Percentiles rank a stretch among this genome's conserved stretches.
These are phyloP conservation scores for Chlorella sp. DNA, from an alignment of 139 green algal species.

Conservation along the genomic window DNA sequence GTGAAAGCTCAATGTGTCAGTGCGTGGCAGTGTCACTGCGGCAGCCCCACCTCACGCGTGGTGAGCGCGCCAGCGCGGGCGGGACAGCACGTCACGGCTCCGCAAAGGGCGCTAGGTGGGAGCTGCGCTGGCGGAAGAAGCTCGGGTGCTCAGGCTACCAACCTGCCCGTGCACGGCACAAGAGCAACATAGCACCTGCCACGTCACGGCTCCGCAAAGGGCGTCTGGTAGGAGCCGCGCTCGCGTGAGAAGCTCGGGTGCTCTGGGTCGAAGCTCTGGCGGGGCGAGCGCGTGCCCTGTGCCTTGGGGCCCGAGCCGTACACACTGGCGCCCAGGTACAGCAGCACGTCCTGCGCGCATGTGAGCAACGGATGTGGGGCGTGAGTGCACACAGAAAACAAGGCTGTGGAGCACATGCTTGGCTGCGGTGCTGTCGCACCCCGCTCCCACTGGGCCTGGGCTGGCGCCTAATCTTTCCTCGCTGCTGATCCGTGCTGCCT, in stretches of 20 bases:
- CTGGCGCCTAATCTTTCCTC: too few species aligned
- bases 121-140: constrained; percentile 18
- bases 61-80: background rate
- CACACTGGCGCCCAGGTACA: constrained; percentile 84
- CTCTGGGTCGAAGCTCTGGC: constrained; percentile 77
- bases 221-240: constrained; percentile 32
- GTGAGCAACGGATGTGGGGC: too few species aligned
- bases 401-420: too few species aligned
- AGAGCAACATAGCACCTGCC: background rate
- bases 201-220: constrained; percentile 24
- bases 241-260: constrained; percentile 12
- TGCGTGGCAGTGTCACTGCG: background rate
- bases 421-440: too few species aligned
- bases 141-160: constrained; percentile 43
- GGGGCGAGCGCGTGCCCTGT: constrained; percentile 62
- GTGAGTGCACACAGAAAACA: too few species aligned
- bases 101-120: constrained; percentile 24
- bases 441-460: background rate
- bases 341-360: constrained; percentile 45
- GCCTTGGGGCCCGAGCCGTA: constrained; percentile 63
- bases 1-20: too few species aligned
- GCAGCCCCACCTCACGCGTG: background rate
- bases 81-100: constrained; percentile 17
- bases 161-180: background rate
- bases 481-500: too few species aligned